phyloP scores from a whole-genome alignment of 192 early-diverging fungal species.

The Coemansia sp. region DNA sequence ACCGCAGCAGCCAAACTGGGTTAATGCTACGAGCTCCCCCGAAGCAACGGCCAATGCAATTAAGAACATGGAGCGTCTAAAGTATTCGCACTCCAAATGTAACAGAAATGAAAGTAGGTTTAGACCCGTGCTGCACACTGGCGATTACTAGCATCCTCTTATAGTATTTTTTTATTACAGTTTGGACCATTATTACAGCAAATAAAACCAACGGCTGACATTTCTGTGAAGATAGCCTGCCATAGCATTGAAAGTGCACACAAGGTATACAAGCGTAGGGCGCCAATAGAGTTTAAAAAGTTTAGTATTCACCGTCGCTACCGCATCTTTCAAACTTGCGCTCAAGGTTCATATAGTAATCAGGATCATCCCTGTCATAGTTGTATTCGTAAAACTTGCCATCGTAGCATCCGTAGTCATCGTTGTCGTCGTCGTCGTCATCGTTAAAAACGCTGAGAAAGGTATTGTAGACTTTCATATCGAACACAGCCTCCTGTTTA shows the following conservation, averaged over 20 bases:
- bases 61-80: no score
- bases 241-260: no score
- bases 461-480: background rate
- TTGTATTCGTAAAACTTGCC: background rate
- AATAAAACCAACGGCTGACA: no score
- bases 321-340: background rate
- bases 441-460: background rate
- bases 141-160: no score
- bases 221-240: no score
- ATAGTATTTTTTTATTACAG: no score
- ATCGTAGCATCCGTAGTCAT: background rate
- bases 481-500: background rate
- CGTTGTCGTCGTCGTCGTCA: background rate
- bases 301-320: background rate
- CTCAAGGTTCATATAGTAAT: background rate
- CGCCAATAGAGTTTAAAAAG: background rate
- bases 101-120: no score
- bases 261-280: no score
- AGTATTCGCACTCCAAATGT: no score
- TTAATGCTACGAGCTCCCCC: background rate
- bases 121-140: no score
- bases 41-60: no score
- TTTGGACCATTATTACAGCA: no score
- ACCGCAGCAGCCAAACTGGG: background rate
- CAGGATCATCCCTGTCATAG: background rate